Percentiles rank a stretch among this genome's conserved stretches.
Evolutionary conservation across 768 basidiomycete species (phyloP).

Genomic region (Phlebiopsis gigantea): DNA sequence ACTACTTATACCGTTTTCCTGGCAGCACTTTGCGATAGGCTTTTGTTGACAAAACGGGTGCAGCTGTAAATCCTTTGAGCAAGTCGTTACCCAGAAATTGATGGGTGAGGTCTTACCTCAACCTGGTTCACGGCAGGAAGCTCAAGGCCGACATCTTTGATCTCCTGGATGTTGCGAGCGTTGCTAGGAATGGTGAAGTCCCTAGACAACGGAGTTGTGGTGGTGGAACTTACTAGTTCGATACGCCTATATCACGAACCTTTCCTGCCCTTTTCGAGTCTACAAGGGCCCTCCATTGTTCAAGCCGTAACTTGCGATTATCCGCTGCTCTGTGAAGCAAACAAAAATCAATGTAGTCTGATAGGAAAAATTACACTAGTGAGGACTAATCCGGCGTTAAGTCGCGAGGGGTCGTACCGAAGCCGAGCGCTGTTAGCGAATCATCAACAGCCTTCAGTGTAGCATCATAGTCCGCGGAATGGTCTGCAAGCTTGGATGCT

Average conservation of each 20-base stretch:
- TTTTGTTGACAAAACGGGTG: slow-evolving; percentile 82
- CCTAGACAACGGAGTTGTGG: neutral
- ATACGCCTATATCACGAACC: slow-evolving; percentile 71
- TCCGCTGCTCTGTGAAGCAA: slow-evolving; percentile 72
- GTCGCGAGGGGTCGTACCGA: slow-evolving; percentile 42
- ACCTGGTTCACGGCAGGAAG: slow-evolving; percentile 78
- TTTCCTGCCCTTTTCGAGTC: slow-evolving; percentile 61
- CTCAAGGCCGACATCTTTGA: slow-evolving; percentile 53
- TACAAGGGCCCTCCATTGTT: slow-evolving; percentile 64
- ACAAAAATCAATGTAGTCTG: slow-evolving; percentile 69
- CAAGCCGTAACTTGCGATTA: slow-evolving; percentile 60
- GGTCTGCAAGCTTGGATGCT: slow-evolving; percentile 65
- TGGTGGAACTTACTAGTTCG: slow-evolving; percentile 60
- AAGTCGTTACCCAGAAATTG: slow-evolving; percentile 22
- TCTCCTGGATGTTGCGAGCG: slow-evolving; percentile 71
- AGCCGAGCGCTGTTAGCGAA: slow-evolving; percentile 53
- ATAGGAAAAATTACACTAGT: slow-evolving; percentile 12
- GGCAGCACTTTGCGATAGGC: slow-evolving; percentile 67
- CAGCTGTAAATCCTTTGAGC: slow-evolving; percentile 31
- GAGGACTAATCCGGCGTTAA: neutral
- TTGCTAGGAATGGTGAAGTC: slow-evolving; percentile 34
- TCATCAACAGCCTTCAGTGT: slow-evolving; percentile 54
- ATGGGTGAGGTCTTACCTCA: slow-evolving; percentile 42
- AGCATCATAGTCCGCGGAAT: slow-evolving; percentile 57
- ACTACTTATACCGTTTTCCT: slow-evolving; percentile 31